Conservation (phyloP, 2,329 filamentous ascomycete species). For the Diaporthe capsici region DNA sequence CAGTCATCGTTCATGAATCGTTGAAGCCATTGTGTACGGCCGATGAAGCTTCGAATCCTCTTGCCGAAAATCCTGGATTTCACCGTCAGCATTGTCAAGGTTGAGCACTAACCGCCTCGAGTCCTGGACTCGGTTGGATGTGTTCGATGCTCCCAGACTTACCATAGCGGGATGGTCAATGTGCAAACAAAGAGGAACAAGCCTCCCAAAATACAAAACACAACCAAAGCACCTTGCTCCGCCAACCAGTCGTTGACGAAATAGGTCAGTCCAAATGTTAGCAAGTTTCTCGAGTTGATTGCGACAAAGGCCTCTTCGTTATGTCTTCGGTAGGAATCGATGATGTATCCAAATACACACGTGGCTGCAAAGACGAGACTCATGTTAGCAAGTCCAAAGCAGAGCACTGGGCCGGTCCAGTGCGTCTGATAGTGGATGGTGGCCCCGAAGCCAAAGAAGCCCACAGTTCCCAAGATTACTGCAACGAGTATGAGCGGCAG, state of each 20-base stretch:
- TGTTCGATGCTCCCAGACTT: constrained; percentile 19
- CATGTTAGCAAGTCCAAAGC: constrained; percentile 64
- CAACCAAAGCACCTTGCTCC: constrained; percentile 52
- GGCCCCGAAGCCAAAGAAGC: constrained; percentile 63
- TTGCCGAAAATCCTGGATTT: constrained; percentile 61
- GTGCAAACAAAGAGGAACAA: constrained; percentile 60
- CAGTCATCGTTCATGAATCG: constrained; percentile 49
- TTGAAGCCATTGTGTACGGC: constrained; percentile 54
- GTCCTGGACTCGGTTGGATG: neutral
- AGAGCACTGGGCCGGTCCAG: constrained; percentile 62
- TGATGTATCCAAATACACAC: constrained; percentile 65
- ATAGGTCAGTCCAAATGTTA: constrained; percentile 62
- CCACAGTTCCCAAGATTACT: constrained; percentile 56
- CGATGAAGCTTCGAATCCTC: constrained; percentile 58
- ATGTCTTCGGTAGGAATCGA: constrained; percentile 61
- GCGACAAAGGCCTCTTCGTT: constrained; percentile 66
- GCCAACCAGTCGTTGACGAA: constrained; percentile 58
- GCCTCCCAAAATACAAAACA: constrained; percentile 55
- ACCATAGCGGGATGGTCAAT: constrained; percentile 63
- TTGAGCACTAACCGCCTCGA: too few species aligned
- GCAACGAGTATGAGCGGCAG: constrained; percentile 58
- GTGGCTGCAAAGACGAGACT: constrained; percentile 61
- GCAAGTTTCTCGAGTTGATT: constrained; percentile 63
- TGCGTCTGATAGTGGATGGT: constrained; percentile 61
- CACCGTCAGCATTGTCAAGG: neutral